Conservation (phyloP, 2,329 filamentous ascomycete genomes). For the Curvularia lunata region DNA sequence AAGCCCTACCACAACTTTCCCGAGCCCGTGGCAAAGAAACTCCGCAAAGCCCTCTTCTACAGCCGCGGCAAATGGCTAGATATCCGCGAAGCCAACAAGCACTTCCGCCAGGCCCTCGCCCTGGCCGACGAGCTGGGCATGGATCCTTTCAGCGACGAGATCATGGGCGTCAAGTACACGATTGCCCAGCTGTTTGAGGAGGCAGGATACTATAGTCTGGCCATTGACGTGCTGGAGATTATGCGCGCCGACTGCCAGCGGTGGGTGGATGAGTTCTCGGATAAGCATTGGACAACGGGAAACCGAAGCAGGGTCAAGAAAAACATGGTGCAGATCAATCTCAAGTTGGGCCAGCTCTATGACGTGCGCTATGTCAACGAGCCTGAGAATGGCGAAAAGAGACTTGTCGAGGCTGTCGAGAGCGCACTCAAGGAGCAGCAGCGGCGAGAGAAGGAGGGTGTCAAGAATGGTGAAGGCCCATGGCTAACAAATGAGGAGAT, state of each 20-base stretch:
- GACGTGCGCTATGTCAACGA: conserved; percentile 76
- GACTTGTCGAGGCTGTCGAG: conserved; percentile 81
- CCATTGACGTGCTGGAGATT: conserved; percentile 79
- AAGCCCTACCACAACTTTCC: conserved; percentile 65
- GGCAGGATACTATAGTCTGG: conserved; percentile 70
- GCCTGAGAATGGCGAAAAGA: conserved; percentile 74
- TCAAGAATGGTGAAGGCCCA: conserved; percentile 71
- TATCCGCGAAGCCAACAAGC: conserved; percentile 77
- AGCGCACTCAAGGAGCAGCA: conserved; percentile 76
- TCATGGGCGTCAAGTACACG: conserved; percentile 86
- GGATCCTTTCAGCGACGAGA: conserved; percentile 89
- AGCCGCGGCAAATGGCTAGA: conserved; percentile 71
- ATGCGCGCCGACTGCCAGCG: conserved; percentile 70
- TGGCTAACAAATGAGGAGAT: conserved; percentile 76
- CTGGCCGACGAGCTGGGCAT: conserved; percentile 75
- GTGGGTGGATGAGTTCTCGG: conserved; percentile 56
- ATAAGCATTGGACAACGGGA: conserved; percentile 49
- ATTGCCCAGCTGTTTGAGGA: conserved; percentile 81
- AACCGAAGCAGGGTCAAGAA: conserved; percentile 71
- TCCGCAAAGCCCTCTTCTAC: conserved; percentile 87
- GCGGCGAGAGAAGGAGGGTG: conserved; percentile 69
- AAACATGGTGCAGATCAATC: conserved; percentile 75
- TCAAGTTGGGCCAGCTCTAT: conserved; percentile 87
- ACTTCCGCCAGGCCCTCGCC: conserved; percentile 80
- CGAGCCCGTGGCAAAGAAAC: conserved; percentile 73